phyloP scores from a whole-genome alignment of 208 protist species.

The Leishmania amazonensis region DNA sequence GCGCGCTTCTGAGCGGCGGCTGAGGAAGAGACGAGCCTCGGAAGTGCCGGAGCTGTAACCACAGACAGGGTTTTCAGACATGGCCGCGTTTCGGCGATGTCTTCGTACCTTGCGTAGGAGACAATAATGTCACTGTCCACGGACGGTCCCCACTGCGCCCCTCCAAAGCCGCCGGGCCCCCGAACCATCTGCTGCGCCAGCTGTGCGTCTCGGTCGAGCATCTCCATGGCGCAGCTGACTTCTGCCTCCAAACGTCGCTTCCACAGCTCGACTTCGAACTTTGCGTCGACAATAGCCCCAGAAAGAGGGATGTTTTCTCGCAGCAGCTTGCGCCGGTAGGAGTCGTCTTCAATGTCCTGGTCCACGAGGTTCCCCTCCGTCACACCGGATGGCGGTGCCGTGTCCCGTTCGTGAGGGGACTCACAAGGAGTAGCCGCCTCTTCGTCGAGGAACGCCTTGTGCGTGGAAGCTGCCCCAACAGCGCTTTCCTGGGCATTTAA shows the following conservation, averaged over 20 bases:
- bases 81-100: background rate
- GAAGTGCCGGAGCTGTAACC: constrained; percentile 4
- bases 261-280: constrained; percentile 35
- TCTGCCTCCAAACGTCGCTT: constrained; percentile 53
- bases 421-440: background rate
- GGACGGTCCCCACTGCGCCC: background rate
- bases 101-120: constrained; percentile 34
- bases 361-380: background rate
- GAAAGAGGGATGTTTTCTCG: constrained; percentile 48
- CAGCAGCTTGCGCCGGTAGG: constrained; percentile 35
- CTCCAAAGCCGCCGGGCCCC: background rate
- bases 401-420: background rate
- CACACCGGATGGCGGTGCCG: background rate
- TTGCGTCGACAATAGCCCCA: constrained; percentile 32
- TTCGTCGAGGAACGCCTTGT: background rate
- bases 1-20: background rate
- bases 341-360: constrained; percentile 22
- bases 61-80: constrained; percentile 2
- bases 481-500: constrained; percentile 30
- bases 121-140: constrained; percentile 27
- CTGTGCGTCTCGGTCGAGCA: constrained; percentile 63
- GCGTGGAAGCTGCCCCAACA: background rate
- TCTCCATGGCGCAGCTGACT: constrained; percentile 40
- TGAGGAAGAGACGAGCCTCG: background rate
- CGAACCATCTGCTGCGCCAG: background rate